Conservation (phyloP, 129 eudicot species). For the sunflower (Helianthus annuus) region HanXRQr2.0-SUNRISE NC_035444.2:146814997-146815496, state of each 20-base stretch:
- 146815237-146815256: conserved; percentile 9
- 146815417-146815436: conserved; percentile 13
- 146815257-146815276: neutral
- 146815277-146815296: neutral
- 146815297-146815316: conserved; percentile 99
- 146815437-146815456: conserved; percentile 5
- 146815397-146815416: conserved; percentile 14
- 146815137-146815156: conserved; percentile 94
- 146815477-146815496: conserved; percentile 75
- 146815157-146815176: conserved; percentile 95
- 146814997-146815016: neutral
- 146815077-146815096: conserved; percentile 98
- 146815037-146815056: conserved; percentile 11
- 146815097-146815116: conserved; percentile 92
- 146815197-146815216: conserved; percentile 19
- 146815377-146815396: conserved; percentile 79
- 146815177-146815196: neutral
- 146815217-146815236: neutral
- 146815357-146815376: conserved; percentile 94
- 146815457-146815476: neutral
- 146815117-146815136: conserved; percentile 83
- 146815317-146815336: conserved; percentile 99
- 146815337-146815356: conserved; percentile 96
- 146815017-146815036: conserved; percentile 3
- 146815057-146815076: conserved; percentile 49